Conservation (phyloP, 2,329 filamentous ascomycete species). For the Penicillium fuscoglaucum region DNA sequence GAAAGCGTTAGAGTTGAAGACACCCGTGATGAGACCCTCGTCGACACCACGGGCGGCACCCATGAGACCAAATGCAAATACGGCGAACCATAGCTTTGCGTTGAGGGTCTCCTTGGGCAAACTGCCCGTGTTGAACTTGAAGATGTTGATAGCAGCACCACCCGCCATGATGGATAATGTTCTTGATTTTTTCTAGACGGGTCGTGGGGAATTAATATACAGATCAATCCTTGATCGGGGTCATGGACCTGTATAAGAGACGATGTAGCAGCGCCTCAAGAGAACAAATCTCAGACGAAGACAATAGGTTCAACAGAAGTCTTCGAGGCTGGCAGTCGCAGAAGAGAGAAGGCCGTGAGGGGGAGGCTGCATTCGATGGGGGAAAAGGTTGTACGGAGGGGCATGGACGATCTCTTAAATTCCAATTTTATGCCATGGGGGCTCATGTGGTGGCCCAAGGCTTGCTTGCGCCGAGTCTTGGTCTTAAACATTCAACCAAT, state of each 20-base stretch:
- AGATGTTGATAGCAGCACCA: slow-evolving; percentile 38
- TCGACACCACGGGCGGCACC: slow-evolving; percentile 72
- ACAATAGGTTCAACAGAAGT: background rate
- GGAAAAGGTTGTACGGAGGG: too few species aligned
- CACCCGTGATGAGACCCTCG: slow-evolving; percentile 70
- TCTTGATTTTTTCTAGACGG: background rate
- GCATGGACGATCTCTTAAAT: background rate
- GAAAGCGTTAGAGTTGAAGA: slow-evolving; percentile 63
- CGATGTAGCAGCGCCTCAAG: background rate
- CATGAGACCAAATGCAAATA: slow-evolving; percentile 68
- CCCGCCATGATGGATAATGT: slow-evolving; percentile 18
- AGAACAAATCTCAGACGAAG: background rate
- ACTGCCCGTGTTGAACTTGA: slow-evolving; percentile 57
- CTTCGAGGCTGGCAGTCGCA: background rate
- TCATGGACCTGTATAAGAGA: background rate
- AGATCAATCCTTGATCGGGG: slow-evolving; percentile 10
- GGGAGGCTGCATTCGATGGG: too few species aligned
- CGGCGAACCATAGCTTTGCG: slow-evolving; percentile 71
- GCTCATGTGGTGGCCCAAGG: background rate
- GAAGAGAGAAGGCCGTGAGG: background rate
- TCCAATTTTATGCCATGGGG: background rate
- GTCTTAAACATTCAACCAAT: background rate
- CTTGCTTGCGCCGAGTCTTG: background rate
- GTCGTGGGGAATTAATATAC: background rate
- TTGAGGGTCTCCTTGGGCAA: slow-evolving; percentile 69